Evolutionary conservation across 164 flowering plant genomes (phyloP).

Genomic region (Sextonia rubra): DNA sequence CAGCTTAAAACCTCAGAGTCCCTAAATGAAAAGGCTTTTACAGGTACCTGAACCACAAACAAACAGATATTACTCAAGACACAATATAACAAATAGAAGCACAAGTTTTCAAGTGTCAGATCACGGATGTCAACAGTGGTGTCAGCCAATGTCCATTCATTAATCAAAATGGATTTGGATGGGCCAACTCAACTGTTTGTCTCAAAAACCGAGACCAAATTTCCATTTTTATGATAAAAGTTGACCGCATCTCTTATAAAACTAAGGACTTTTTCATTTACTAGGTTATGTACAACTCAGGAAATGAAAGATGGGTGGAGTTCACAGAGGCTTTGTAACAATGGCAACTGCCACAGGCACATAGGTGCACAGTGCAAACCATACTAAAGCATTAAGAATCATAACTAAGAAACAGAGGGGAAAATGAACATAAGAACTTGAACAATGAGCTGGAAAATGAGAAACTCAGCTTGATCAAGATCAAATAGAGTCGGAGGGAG

Average conservation of each 20-base stretch:
- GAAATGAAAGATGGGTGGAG: neutral
- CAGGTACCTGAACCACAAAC: constrained; percentile 55
- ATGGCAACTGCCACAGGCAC: neutral
- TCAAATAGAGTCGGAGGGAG: neutral
- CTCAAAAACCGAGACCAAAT: neutral
- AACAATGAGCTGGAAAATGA: neutral
- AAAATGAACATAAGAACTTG: neutral
- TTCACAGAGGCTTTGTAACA: neutral
- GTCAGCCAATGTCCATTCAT: neutral
- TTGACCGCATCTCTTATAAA: neutral
- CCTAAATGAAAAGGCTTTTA: constrained; percentile 60
- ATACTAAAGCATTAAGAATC: neutral
- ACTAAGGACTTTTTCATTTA: no score
- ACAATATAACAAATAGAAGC: neutral
- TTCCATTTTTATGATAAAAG: no score
- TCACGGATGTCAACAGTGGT: neutral
- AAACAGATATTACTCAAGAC: neutral
- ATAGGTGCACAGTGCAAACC: neutral
- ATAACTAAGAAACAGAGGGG: neutral
- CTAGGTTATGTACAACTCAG: neutral
- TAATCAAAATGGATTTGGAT: neutral
- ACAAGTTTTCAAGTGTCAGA: neutral
- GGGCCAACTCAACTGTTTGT: neutral
- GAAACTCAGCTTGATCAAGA: neutral
- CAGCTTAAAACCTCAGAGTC: constrained; percentile 63